These are phyloP conservation scores for Physocladia obscura DNA, from an alignment of 192 early-diverging fungal species.

Conservation along the genomic window DNA sequence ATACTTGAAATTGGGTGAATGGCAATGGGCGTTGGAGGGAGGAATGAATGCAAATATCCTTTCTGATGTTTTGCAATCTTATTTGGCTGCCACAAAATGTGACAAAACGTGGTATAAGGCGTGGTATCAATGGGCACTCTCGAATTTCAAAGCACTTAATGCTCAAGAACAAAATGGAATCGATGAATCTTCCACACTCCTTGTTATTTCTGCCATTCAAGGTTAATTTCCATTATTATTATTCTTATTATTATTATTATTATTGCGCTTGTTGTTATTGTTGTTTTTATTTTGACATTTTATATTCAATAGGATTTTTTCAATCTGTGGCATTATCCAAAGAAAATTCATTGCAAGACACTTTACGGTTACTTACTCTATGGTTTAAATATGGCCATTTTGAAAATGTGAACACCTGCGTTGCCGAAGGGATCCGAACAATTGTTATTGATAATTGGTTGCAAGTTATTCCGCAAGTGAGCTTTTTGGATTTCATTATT, in stretches of 20 bases:
- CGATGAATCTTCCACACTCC: no score
- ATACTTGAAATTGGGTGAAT: slow-evolving; percentile 83
- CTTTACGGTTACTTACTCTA: slow-evolving; percentile 75
- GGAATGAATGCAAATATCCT: slow-evolving; percentile 25
- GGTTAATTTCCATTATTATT: no score
- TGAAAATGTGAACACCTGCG: slow-evolving; percentile 61
- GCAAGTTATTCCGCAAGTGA: slow-evolving; percentile 74
- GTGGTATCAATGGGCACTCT: slow-evolving; percentile 84
- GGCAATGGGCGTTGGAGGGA: slow-evolving; percentile 60
- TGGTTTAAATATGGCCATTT: slow-evolving; percentile 87
- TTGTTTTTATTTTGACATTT: slow-evolving; percentile 4
- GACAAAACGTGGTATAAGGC: slow-evolving; percentile 86
- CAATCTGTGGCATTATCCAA: slow-evolving; percentile 78
- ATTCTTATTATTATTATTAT: no score
- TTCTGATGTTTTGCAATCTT: slow-evolving; percentile 66
- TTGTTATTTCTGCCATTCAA: slow-evolving; percentile 74
- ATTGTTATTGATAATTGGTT: slow-evolving; percentile 83
- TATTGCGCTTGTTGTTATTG: not conserved
- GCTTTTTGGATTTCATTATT: not conserved
- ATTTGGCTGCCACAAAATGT: slow-evolving; percentile 68
- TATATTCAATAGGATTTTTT: slow-evolving; percentile 62
- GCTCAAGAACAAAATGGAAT: slow-evolving; percentile 65
- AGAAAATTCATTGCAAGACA: slow-evolving; percentile 76
- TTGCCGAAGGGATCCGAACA: slow-evolving; percentile 65
- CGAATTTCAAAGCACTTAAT: slow-evolving; percentile 74